Evolutionary conservation across 495 filamentous ascomycete genomes (phyloP).

Genomic region (Jackrogersella minutella): DNA sequence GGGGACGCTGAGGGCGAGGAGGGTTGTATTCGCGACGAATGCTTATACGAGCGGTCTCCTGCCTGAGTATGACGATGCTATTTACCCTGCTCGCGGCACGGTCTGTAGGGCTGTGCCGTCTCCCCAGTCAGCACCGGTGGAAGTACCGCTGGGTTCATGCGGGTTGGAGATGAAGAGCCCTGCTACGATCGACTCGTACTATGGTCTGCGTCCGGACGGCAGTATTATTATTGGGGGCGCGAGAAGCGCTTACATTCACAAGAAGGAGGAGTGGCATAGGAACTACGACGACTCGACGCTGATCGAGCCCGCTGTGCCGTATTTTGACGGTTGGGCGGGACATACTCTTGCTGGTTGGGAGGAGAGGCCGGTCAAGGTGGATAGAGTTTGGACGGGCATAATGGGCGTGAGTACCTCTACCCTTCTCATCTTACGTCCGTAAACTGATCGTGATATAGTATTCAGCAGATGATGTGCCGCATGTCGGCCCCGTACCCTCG

Average conservation of each 20-base stretch:
- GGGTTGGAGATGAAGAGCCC: conserved; percentile 29
- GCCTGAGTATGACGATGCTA: conserved; percentile 58
- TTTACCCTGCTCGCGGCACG: conserved; percentile 63
- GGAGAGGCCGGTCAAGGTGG: conserved; percentile 50
- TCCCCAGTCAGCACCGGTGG: not conserved
- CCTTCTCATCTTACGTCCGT: not conserved
- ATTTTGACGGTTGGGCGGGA: conserved; percentile 61
- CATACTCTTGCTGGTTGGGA: conserved; percentile 61
- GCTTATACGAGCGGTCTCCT: conserved; percentile 65
- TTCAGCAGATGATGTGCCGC: conserved; percentile 53
- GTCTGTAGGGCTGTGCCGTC: conserved; percentile 9
- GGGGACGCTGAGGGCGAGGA: conserved; percentile 55
- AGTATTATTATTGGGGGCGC: conserved; percentile 64
- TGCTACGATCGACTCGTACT: conserved; percentile 46
- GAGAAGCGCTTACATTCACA: conserved; percentile 45
- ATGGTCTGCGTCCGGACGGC: conserved; percentile 59
- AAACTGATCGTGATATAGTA: conserved; percentile 33
- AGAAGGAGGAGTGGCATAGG: conserved; percentile 56
- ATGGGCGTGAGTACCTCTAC: conserved; percentile 37
- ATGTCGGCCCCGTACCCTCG: conserved; percentile 55
- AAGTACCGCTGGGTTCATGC: conserved; percentile 10
- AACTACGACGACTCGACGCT: conserved; percentile 58
- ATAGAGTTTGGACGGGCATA: conserved; percentile 63
- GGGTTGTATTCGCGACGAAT: conserved; percentile 69
- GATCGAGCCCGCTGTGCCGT: conserved; percentile 50